Base-by-base conservation (phyloP, 2,329 filamentous ascomycete species). In the Cytospora schulzeri region DNA sequence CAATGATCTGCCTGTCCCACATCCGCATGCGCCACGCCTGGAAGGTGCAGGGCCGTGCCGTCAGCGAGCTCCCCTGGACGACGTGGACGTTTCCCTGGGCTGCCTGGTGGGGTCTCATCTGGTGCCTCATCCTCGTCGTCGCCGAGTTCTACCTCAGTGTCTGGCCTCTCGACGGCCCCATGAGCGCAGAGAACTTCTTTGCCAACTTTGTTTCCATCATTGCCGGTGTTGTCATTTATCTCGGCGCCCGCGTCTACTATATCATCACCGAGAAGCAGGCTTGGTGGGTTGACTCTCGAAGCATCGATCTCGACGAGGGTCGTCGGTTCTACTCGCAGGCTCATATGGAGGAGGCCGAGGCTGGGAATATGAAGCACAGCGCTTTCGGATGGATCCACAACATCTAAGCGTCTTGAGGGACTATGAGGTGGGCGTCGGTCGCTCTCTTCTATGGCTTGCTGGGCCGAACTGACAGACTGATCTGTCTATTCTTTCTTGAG, bases 111-210 rank as follows among this genome's bases (percentile, higher is more conserved):
- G 80, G 78, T 2, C 72, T 82, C 35, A 66, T 69, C 48, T 80
- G 77, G 74, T 81, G 78, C 62, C 72, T 79, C 48, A 57, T 81
- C 17, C 75, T 83, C 35, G 76, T 82, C 65, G 72, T 80, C 50
- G 75, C 78, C 4, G 76, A 82, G 63, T 82, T 83, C 68, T 83
- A 83, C 66, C 76, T 83, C 1, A 72, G 76, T 4, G 71, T 82
- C 2, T 82, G 77, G 75, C 80, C 81, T 0, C 71, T 83, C 2
- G 71, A 68, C 1, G 73, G 69, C 0, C 54, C 64, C 1, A 67
- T 74, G 1, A 73, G 69, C 11, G 80, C 77, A 0, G 70, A 75
- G 66, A 73, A 68, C 56, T 83, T 83, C 75, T 83, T 83, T 67
- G 75, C 79, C 1, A 81, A 75, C 62, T 83, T 80, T 62, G 72